Evolutionary conservation across 495 filamentous ascomycete genomes (phyloP).

Genomic region (Xylaria scruposa): DNA sequence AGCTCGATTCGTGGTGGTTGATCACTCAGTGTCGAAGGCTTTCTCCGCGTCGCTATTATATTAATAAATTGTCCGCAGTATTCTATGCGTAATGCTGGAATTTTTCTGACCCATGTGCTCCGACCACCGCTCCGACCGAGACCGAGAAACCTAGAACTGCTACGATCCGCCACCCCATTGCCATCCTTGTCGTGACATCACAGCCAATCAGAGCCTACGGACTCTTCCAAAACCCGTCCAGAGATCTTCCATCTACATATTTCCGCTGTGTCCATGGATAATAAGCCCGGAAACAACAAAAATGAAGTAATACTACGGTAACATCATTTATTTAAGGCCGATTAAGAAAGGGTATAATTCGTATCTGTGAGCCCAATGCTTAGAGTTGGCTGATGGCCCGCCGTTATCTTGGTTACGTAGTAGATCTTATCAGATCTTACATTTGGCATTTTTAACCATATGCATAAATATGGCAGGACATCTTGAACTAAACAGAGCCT

Average conservation of each 20-base stretch:
- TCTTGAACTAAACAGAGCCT: neutral
- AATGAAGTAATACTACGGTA: neutral
- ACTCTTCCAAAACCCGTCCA: neutral
- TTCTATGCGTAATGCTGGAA: neutral
- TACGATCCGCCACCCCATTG: neutral
- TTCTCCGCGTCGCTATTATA: conserved; percentile 35
- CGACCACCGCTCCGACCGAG: conserved; percentile 22
- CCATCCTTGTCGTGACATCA: conserved; percentile 35
- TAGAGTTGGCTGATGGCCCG: neutral
- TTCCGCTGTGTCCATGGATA: neutral
- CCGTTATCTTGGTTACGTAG: neutral
- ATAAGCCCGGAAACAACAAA: neutral
- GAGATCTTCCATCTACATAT: neutral
- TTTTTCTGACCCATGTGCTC: conserved; percentile 11
- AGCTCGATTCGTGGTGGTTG: neutral
- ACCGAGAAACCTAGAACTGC: conserved; percentile 11
- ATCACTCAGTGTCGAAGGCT: neutral
- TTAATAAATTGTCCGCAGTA: neutral
- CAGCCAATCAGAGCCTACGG: conserved; percentile 33
- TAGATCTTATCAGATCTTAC: conserved; percentile 1
- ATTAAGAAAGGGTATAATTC: neutral
- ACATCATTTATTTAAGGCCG: neutral
- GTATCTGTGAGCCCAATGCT: no score
- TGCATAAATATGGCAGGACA: neutral
- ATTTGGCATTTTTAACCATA: neutral